Base-by-base conservation (phyloP, 75 land plant species). In the Azolla pinnata region DNA sequence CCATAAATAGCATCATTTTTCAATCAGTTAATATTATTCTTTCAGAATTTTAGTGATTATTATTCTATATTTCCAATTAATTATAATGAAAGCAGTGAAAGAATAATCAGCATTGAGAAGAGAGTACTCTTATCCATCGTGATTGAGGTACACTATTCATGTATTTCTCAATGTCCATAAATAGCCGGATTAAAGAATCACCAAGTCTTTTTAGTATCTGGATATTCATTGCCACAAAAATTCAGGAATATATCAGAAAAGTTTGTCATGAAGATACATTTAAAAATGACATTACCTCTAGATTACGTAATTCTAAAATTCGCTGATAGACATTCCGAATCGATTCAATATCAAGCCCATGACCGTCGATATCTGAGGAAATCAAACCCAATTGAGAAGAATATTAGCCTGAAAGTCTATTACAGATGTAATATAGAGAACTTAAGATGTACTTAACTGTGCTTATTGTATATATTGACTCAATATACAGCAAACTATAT, bases 141-240 rank as follows among this genome's bases (percentile, higher is more conserved):
- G 68, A 64, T 38, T 63, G 66, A 19, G 78, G 68, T 42, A 69
- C 67, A 32, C 25, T 49, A 28, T 70, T 33, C 42, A 64, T 70
- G 17, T 69, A 45, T 51, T 54, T 64, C 40, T 75, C 68, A 21
- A 75, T 75, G n/a, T 62, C 49, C 44, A 57, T 33, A 32, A 69
- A 58, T 33, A 75, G 33, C 19, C 74, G 73, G 31, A 69, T 40
- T 31, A 75, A 51, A 17, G 78, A 65, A 28, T 54, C 64, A 18
- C 73, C 74, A 16, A 75, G 74, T 38, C 32, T 75, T 53, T 54
- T 46, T 44, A 69, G 4, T 27, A 75, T 48, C 78, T 75, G 74
- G 4, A 57, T 23, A 53, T 17, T 16, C 20, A n/a, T n/a, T n/a
- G n/a, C n/a, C n/a, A n/a, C n/a, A n/a, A n/a, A n/a, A n/a, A n/a